Evolutionary conservation across 768 basidiomycete species (phyloP), one percentile per base, ranked within the genome.

Genomic region (Coprinopsis strossmayeri): DNA sequence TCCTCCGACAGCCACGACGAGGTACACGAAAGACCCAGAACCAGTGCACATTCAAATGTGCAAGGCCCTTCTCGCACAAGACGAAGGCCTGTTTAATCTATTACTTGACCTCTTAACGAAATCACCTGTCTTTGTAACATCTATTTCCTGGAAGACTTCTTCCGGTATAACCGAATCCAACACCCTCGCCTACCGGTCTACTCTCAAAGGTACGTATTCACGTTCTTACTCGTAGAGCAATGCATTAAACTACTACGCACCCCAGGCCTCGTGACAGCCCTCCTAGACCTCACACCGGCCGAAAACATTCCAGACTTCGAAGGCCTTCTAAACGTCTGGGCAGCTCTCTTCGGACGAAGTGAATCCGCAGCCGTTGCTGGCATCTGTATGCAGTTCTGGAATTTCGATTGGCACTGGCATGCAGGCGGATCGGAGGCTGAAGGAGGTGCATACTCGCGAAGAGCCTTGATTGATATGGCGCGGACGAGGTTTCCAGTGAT

Each of bases 361-460:
- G 83, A 80, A 55, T 81, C 69, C 62, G 68, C 61, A 60, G 78
- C 87, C 24, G 73, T 87, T 21, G 70, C 77, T 10, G 79, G 78
- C 2, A 81, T 95, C 51, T 87, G 84, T 54, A 69, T 74, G 3
- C 89, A 93, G 55, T 94, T 81, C 62, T 97, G 93, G 91, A 73
- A 81, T 46, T 72, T 69, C 1, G 91, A 93, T 58, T 87, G 82
- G 79, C 68, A 79, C 32, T 32, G 3, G n/a, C 43, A 9, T 9
- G 23, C 3, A 27, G 40, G 24, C 9, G 7, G 25, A n/a, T 32
- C 15, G 18, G 28, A 13, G 28, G 10, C 9, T 10, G n/a, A n/a
- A n/a, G n/a, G n/a, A n/a, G 28, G 28, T 23, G 25, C 25, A 3
- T 32, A 3, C 4, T 27, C 82, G 17, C 86, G 91, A 25, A 78